These are phyloP conservation scores for Clarireedia paspali DNA, from an alignment of 2,329 filamentous ascomycete genomes.

Conservation along the genomic window DNA sequence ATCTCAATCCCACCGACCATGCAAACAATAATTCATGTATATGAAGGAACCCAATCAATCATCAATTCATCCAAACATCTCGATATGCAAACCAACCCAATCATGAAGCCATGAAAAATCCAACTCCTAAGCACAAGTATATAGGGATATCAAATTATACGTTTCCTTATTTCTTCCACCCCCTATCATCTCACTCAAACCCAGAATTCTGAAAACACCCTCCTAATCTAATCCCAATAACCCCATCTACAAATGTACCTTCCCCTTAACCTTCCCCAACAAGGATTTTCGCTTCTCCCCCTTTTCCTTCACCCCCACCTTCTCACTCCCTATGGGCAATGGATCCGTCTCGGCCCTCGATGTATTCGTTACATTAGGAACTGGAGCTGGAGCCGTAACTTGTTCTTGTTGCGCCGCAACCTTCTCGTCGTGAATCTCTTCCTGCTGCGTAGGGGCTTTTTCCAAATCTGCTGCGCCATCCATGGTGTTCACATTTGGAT, in stretches of 20 bases:
- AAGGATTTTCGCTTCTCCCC: conserved; percentile 1
- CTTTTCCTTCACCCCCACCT: background rate
- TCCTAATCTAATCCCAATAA: background rate
- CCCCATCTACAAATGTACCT: background rate
- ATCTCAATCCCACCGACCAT: background rate
- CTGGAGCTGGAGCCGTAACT: background rate
- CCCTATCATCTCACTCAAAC: background rate
- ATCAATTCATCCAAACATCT: background rate
- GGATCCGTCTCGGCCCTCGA: background rate
- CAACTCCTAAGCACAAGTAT: background rate
- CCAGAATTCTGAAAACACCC: background rate
- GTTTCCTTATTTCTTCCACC: no score
- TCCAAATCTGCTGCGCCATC: conserved; percentile 2
- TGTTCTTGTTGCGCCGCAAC: background rate
- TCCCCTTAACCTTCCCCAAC: conserved; percentile 4
- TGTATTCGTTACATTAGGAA: background rate
- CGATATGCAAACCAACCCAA: background rate
- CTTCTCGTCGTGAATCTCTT: background rate
- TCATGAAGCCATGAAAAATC: background rate
- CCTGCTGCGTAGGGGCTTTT: conserved; percentile 1
- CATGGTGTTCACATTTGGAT: background rate
- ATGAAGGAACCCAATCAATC: background rate
- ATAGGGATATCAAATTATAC: no score
- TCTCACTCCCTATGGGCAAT: background rate
- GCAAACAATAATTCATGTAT: no score